Conservation (phyloP, 192 early-diverging fungal genomes). For the Gonapodya prolifera region DNA sequence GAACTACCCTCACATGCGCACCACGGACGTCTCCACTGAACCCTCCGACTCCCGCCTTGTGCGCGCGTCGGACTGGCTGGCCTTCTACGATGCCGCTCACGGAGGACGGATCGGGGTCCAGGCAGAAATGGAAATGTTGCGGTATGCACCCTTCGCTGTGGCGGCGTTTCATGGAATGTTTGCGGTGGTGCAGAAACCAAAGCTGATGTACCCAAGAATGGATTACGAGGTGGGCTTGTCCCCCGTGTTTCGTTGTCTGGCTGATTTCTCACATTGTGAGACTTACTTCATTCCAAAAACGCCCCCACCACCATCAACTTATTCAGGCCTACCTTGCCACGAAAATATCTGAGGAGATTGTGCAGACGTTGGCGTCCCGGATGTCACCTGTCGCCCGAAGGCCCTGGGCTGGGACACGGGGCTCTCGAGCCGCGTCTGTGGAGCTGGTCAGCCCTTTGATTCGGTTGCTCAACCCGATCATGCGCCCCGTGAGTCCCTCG, state of each 20-base stretch:
- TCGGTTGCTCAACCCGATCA: conserved; percentile 63
- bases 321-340: conserved; percentile 3
- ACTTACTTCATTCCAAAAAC: background rate
- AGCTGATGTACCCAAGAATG: conserved; percentile 58
- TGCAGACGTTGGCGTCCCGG: background rate
- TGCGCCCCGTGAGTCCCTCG: conserved; percentile 48
- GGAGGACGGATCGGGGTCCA: conserved; percentile 19
- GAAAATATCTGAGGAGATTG: background rate
- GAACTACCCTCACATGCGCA: conserved; percentile 67
- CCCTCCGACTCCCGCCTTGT: conserved; percentile 51
- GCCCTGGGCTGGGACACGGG: background rate
- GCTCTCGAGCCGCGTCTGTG: conserved; percentile 14
- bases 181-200: conserved; percentile 37
- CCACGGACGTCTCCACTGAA: conserved; percentile 42
- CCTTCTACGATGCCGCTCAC: conserved; percentile 68
- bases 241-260: conserved; percentile 13
- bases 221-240: conserved; percentile 42
- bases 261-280: background rate
- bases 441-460: conserved; percentile 57
- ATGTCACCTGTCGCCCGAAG: background rate
- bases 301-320: background rate
- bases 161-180: conserved; percentile 71
- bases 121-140: conserved; percentile 40
- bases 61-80: conserved; percentile 58
- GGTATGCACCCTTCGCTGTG: conserved; percentile 58